phyloP scores from a whole-genome alignment of 176 grass and related monocot species.

The Thalia dealbata region DNA sequence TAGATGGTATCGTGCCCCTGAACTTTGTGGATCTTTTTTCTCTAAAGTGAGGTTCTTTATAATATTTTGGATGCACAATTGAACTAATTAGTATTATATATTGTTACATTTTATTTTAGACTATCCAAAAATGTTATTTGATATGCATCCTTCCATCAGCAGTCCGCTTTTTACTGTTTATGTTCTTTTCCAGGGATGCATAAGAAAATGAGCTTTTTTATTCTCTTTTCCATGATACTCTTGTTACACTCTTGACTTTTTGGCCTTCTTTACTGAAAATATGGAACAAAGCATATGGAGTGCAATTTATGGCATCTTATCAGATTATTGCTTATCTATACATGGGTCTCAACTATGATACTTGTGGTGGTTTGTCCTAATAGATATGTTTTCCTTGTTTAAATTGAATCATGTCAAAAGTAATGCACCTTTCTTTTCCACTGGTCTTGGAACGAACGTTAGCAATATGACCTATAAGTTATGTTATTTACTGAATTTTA shows the following conservation, averaged over 20 bases:
- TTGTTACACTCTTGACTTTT: neutral
- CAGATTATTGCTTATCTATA: neutral
- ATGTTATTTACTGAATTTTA: neutral
- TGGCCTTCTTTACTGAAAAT: neutral
- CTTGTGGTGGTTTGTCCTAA: neutral
- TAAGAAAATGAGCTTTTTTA: neutral
- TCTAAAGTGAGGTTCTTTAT: slow-evolving; percentile 2
- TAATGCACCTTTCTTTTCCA: neutral
- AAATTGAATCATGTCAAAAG: neutral
- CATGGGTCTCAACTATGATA: neutral
- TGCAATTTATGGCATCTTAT: neutral
- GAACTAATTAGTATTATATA: neutral
- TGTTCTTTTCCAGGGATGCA: neutral
- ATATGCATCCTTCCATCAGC: neutral
- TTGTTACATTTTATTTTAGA: neutral
- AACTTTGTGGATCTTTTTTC: slow-evolving; percentile 14
- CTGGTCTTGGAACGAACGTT: neutral
- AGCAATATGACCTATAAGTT: neutral
- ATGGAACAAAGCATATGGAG: neutral
- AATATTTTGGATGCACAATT: neutral
- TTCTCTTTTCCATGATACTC: neutral
- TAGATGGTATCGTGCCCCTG: slow-evolving; percentile 13
- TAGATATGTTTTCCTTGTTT: neutral
- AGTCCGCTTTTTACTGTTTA: neutral
- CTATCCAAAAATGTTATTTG: neutral